phyloP scores from a whole-genome alignment of 164 flowering plant genomes.

The Magnolia officinalis region DNA sequence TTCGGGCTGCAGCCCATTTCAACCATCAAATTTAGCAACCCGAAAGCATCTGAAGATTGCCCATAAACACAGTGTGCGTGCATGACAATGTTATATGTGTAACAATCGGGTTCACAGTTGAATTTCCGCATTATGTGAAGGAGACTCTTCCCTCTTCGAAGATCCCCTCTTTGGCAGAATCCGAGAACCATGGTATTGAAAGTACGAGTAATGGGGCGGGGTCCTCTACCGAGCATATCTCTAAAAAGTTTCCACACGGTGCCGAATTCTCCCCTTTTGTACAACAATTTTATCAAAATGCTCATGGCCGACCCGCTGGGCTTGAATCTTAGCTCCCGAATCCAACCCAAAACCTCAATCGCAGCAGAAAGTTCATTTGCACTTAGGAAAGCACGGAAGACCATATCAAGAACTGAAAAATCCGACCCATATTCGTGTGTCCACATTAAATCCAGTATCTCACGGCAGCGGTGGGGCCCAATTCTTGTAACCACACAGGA shows the following conservation, averaged over 20 bases:
- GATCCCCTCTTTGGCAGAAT: constrained; percentile 62
- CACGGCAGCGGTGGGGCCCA: constrained; percentile 40
- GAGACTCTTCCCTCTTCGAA: constrained; percentile 56
- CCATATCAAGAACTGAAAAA: constrained; percentile 60
- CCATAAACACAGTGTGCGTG: constrained; percentile 62
- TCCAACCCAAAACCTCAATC: constrained; percentile 43
- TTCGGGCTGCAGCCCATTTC: constrained; percentile 55
- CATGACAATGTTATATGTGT: constrained; percentile 67
- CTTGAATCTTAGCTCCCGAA: constrained; percentile 46
- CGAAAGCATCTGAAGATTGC: constrained; percentile 38
- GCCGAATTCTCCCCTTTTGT: constrained; percentile 60
- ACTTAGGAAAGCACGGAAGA: constrained; percentile 65
- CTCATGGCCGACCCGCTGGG: constrained; percentile 59
- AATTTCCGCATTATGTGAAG: constrained; percentile 62
- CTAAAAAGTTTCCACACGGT: constrained; percentile 72
- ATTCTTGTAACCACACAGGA: constrained; percentile 46
- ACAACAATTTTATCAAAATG: constrained; percentile 46
- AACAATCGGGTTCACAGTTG: constrained; percentile 50
- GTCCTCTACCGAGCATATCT: constrained; percentile 65
- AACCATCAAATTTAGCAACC: constrained; percentile 52
- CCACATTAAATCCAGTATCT: constrained; percentile 55
- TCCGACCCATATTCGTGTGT: constrained; percentile 36
- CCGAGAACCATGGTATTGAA: constrained; percentile 66
- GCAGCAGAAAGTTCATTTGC: constrained; percentile 45
- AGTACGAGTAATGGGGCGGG: constrained; percentile 43